Evolutionary conservation across 2,329 filamentous ascomycete genomes (phyloP).

Genomic region (Leptoxyphium fumago): DNA sequence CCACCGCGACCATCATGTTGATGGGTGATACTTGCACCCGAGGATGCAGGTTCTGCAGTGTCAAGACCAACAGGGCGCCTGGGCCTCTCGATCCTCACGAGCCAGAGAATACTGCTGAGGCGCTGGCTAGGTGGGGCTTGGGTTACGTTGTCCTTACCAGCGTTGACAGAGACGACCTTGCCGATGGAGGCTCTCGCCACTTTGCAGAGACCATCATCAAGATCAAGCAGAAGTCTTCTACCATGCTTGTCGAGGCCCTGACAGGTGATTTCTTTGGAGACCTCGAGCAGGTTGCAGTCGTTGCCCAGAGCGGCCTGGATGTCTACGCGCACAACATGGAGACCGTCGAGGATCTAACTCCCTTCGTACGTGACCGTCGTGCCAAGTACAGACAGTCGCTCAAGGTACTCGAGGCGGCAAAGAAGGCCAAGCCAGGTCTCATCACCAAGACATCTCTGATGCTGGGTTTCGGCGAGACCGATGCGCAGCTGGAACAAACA

Average conservation of each 20-base stretch:
- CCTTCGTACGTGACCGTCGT: slow-evolving; percentile 74
- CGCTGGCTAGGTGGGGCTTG: slow-evolving; percentile 78
- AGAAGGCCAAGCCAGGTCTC: slow-evolving; percentile 57
- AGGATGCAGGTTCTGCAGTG: slow-evolving; percentile 91
- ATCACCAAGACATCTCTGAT: slow-evolving; percentile 99
- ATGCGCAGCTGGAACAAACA: slow-evolving; percentile 69
- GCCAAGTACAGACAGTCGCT: slow-evolving; percentile 82
- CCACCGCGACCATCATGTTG: slow-evolving; percentile 96
- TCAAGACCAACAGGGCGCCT: slow-evolving; percentile 68
- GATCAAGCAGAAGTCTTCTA: slow-evolving; percentile 63
- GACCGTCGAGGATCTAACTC: slow-evolving; percentile 81
- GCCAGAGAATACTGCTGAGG: slow-evolving; percentile 92
- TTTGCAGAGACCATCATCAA: slow-evolving; percentile 88
- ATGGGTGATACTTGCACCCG: slow-evolving; percentile 98
- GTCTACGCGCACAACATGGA: slow-evolving; percentile 97
- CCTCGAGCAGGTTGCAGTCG: slow-evolving; percentile 69
- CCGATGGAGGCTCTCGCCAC: slow-evolving; percentile 75
- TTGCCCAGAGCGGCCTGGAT: slow-evolving; percentile 78
- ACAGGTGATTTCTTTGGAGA: slow-evolving; percentile 82
- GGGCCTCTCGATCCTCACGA: slow-evolving; percentile 87
- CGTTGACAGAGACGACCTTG: slow-evolving; percentile 85
- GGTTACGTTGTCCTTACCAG: slow-evolving; percentile 91
- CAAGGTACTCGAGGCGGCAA: slow-evolving; percentile 64
- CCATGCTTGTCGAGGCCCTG: slow-evolving; percentile 65
- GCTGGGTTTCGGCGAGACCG: slow-evolving; percentile 86